Base-by-base conservation (phyloP, 2,329 filamentous ascomycete genomes). In the Claviceps capensis region DNA sequence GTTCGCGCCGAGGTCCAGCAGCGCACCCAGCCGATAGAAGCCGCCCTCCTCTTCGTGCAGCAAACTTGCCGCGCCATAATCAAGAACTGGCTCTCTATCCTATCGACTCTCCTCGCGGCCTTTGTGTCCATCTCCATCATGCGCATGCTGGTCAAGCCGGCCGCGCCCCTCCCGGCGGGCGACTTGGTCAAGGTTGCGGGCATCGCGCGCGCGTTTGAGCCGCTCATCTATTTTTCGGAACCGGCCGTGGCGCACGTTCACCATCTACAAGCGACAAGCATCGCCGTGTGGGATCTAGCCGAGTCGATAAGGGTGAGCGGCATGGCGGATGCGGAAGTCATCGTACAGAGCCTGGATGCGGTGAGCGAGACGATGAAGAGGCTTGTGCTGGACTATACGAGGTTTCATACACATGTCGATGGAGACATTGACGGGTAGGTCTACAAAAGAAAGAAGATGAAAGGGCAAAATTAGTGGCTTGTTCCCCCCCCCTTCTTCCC, bases 211-310 rank as follows among this genome's bases (percentile, higher is more conserved):
- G 88, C 88, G 9, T 95, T 96, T 62, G 91, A 96, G 66, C 91
- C 91, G 5, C 77, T 96, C 45, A 94, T 97, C 56, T 93, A 93
- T 71, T 95, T 94, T 64, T 95, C 89, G 0, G 89, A 96, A 62
- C 86, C 90, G 63, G 89, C 89, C 8, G 83, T 89, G 44, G 79
- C 83, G 40, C 89, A 95, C 63, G 88, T 95, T 42, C 83, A 85
- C 53, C 88, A 94, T 57, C 72, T 97, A 48, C 89, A 95, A 66
- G 88, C 93, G 51, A 95, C 90, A 0, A 88, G 89, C 44, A 84
- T 95, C 36, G 91, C 91, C 1, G 89, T 97, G 26, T 95, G 90
- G 87, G 91, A 97, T 65, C 76, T 97, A 5, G 86, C 88, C 53
- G 91, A 96, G 74, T 94, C 85, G 57, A 86, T 96, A 52, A 81